Conservation (phyloP, 2,329 filamentous ascomycete genomes). For the Fusarium buxicola region DNA sequence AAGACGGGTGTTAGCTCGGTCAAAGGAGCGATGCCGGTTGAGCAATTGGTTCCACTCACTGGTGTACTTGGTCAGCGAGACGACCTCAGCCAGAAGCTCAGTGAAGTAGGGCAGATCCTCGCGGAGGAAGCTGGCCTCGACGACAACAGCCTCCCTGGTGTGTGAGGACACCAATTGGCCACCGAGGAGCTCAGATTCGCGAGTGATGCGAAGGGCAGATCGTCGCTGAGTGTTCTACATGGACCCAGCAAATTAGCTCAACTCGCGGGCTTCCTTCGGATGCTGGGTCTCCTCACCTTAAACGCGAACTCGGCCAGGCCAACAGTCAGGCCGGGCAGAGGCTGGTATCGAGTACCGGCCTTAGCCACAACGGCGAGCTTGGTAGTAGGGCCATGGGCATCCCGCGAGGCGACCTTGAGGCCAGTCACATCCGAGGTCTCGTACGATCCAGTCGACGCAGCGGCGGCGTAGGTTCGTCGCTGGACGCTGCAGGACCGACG, state of each 20-base stretch:
- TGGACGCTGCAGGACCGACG: conserved; percentile 69
- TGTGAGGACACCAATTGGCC: conserved; percentile 89
- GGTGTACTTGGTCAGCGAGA: conserved; percentile 87
- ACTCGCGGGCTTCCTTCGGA: conserved; percentile 22
- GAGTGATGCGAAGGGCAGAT: conserved; percentile 90
- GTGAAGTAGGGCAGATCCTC: conserved; percentile 97
- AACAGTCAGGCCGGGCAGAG: conserved; percentile 87
- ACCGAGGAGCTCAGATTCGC: conserved; percentile 95
- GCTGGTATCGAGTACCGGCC: conserved; percentile 93
- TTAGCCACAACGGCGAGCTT: conserved; percentile 93
- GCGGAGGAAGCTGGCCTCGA: conserved; percentile 94
- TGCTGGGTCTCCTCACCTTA: conserved; percentile 71
- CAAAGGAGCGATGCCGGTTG: conserved; percentile 1
- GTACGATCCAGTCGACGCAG: conserved; percentile 79
- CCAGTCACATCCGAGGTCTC: conserved; percentile 87
- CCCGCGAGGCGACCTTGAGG: conserved; percentile 92
- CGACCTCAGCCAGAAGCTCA: conserved; percentile 93
- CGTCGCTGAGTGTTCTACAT: conserved; percentile 84
- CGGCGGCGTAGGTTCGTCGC: conserved; percentile 69
- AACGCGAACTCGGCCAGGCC: conserved; percentile 96
- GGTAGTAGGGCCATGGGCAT: conserved; percentile 87
- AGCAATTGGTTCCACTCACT: conserved; percentile 60
- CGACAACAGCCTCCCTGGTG: conserved; percentile 90
- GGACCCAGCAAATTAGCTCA: conserved; percentile 61
- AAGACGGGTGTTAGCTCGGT: conserved; percentile 25